Conservation (phyloP, 2,329 filamentous ascomycete genomes). For the Rutstroemia sp. region DNA sequence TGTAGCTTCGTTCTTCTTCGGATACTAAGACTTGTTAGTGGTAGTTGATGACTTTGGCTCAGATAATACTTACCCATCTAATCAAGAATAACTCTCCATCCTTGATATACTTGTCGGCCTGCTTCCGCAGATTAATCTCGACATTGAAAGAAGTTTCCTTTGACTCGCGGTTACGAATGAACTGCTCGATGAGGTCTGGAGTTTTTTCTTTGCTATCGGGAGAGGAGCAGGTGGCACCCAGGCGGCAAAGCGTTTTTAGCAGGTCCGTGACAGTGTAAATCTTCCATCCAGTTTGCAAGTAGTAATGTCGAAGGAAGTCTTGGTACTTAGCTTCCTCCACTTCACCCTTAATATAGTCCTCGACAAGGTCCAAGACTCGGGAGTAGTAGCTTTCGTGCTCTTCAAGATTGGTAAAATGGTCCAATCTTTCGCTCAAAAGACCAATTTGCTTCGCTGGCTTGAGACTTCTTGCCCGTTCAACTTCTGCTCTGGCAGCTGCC, state of each 20-base stretch:
- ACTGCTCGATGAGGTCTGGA: slow-evolving; percentile 80
- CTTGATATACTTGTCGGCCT: slow-evolving; percentile 86
- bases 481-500: slow-evolving; percentile 63
- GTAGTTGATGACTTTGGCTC: background rate
- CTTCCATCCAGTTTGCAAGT: slow-evolving; percentile 84
- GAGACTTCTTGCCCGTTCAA: slow-evolving; percentile 62
- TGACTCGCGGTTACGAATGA: slow-evolving; percentile 71
- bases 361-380: slow-evolving; percentile 76
- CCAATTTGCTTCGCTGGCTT: slow-evolving; percentile 82
- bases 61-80: slow-evolving; percentile 66
- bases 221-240: slow-evolving; percentile 76
- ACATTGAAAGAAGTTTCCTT: slow-evolving; percentile 84
- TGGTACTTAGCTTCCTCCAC: slow-evolving; percentile 79
- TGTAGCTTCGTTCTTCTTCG: slow-evolving; percentile 58
- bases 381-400: slow-evolving; percentile 66
- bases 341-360: slow-evolving; percentile 77
- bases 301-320: slow-evolving; percentile 85
- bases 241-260: slow-evolving; percentile 70
- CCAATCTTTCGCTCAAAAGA: slow-evolving; percentile 73
- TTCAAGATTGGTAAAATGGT: slow-evolving; percentile 60
- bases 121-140: slow-evolving; percentile 85
- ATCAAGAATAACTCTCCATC: slow-evolving; percentile 89
- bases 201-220: slow-evolving; percentile 90
- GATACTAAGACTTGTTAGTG: slow-evolving; percentile 43
- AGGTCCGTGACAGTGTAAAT: slow-evolving; percentile 90